Evolutionary conservation across 2,329 filamentous ascomycete species (phyloP).

Genomic region (Apiospora arundinis): DNA sequence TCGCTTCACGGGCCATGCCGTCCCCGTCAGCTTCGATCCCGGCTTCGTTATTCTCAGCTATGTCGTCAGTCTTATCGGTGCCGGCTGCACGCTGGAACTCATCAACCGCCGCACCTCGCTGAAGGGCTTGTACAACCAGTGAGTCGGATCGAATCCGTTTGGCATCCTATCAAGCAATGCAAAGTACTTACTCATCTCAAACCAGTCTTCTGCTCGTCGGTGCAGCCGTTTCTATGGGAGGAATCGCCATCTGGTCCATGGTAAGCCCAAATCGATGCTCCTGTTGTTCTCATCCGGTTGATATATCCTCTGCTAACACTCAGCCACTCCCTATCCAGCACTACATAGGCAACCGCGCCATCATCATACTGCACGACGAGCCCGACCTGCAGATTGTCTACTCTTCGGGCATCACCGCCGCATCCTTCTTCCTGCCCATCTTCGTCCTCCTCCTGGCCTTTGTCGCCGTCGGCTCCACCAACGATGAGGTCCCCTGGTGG

Average conservation of each 20-base stretch:
- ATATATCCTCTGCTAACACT: no score
- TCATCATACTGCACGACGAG: slow-evolving; percentile 70
- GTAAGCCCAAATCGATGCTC: slow-evolving; percentile 45
- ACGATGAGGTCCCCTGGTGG: slow-evolving; percentile 57
- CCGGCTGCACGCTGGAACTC: slow-evolving; percentile 80
- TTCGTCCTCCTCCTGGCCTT: slow-evolving; percentile 77
- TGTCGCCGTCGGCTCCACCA: slow-evolving; percentile 63
- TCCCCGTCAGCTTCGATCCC: slow-evolving; percentile 48
- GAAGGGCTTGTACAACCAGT: slow-evolving; percentile 70
- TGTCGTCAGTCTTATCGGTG: slow-evolving; percentile 78
- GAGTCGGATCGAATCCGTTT: background rate
- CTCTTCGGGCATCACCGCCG: slow-evolving; percentile 71
- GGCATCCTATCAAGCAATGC: no score
- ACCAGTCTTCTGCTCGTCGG: slow-evolving; percentile 61
- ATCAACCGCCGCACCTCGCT: slow-evolving; percentile 77
- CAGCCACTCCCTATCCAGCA: no score
- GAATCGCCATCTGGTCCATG: slow-evolving; percentile 77
- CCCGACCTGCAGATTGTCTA: slow-evolving; percentile 74
- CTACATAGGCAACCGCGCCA: slow-evolving; percentile 82
- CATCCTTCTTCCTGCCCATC: slow-evolving; percentile 83
- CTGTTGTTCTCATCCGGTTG: background rate
- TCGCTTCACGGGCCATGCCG: background rate
- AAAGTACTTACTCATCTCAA: background rate
- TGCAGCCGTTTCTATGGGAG: slow-evolving; percentile 74
- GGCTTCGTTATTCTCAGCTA: slow-evolving; percentile 76